A percentile compares a stretch with the other conserved stretches of the same genome.
Conservation (phyloP, 108 stramenopile species). For the Fistulifera pelliculosa region DNA sequence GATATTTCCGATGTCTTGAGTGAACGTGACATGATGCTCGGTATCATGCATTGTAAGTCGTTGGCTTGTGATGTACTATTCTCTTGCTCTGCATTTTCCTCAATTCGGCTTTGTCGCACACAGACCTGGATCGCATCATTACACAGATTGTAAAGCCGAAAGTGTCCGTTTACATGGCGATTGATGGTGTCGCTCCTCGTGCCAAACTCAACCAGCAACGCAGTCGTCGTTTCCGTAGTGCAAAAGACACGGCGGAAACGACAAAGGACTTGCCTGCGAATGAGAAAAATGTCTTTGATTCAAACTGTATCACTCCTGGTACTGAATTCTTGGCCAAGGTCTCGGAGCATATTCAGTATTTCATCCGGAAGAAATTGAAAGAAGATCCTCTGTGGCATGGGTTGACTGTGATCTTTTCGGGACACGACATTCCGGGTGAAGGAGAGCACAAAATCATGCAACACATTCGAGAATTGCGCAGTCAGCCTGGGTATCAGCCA, state of each 20-base stretch:
- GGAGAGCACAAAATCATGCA: constrained; percentile 99
- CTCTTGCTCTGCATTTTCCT: background rate
- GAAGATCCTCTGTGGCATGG: constrained; percentile 92
- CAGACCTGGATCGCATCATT: constrained; percentile 89
- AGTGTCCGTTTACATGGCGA: constrained; percentile 92
- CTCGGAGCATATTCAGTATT: constrained; percentile 80
- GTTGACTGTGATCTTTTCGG: constrained; percentile 91
- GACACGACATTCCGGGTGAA: constrained; percentile 97
- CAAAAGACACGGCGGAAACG: constrained; percentile 88
- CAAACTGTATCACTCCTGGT: constrained; percentile 99
- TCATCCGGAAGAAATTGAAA: constrained; percentile 90
- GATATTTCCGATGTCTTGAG: constrained; percentile 83
- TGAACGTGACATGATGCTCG: constrained; percentile 93
- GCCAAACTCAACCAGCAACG: constrained; percentile 99
- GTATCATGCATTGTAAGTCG: constrained; percentile 87
- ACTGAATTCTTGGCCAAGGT: constrained; percentile 95
- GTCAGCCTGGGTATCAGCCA: constrained; percentile 74
- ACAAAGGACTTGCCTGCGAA: constrained; percentile 48
- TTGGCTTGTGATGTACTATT: background rate
- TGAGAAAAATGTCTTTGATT: constrained; percentile 79
- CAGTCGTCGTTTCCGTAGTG: constrained; percentile 87
- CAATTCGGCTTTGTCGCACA: background rate
- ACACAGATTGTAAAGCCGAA: constrained; percentile 93
- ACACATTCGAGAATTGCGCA: constrained; percentile 86
- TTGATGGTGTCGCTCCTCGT: constrained; percentile 96